These are phyloP conservation scores for Viola odorata DNA, from an alignment of 345 rosid species.

Conservation along the genomic window DNA sequence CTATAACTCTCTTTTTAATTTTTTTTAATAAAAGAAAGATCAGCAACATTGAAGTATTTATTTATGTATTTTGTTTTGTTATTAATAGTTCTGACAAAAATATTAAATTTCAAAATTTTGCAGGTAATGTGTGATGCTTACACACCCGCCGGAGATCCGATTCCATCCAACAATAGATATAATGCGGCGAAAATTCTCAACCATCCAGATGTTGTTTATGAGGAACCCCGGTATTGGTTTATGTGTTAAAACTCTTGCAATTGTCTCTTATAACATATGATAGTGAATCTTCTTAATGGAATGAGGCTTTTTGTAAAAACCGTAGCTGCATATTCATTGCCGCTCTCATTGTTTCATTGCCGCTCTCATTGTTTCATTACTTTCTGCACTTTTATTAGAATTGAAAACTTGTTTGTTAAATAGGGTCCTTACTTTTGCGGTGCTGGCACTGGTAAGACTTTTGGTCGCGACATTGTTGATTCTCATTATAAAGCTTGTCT, in stretches of 20 bases:
- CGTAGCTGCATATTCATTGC: neutral
- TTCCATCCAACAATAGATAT: slow-evolving; percentile 76
- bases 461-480: slow-evolving; percentile 86
- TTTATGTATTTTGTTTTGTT: neutral
- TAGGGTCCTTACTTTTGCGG: slow-evolving; percentile 98
- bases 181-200: slow-evolving; percentile 74
- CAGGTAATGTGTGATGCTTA: slow-evolving; percentile 94
- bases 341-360: neutral
- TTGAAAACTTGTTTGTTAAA: neutral
- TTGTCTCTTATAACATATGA: too few species aligned
- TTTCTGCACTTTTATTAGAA: neutral
- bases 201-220: slow-evolving; percentile 59
- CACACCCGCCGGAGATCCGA: slow-evolving; percentile 85
- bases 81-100: neutral
- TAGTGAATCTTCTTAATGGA: neutral
- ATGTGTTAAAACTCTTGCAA: neutral
- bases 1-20: slow-evolving; percentile 43
- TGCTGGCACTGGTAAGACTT: slow-evolving; percentile 79
- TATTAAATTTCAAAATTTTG: neutral
- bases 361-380: slow-evolving; percentile 21
- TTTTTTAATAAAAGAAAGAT: neutral
- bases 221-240: slow-evolving; percentile 55
- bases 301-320: neutral
- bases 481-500: slow-evolving; percentile 94
- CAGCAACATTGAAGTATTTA: neutral